Evolutionary conservation across 768 basidiomycete species (phyloP).

Genomic region (Lactarius tabidus): DNA sequence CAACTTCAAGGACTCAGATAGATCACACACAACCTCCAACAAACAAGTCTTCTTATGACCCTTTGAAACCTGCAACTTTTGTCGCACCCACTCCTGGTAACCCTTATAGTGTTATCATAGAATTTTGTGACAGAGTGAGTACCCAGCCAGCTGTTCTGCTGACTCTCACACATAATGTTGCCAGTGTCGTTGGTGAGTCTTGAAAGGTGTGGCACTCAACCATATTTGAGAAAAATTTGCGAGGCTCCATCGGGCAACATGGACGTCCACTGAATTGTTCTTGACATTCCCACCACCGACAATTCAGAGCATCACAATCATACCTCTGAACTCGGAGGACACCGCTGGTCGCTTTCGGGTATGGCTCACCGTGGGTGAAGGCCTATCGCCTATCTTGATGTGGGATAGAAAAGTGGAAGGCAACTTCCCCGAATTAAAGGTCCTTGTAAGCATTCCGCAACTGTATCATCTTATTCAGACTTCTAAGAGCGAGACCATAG

Average conservation of each 20-base stretch:
- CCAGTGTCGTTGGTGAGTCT: slow-evolving; percentile 73
- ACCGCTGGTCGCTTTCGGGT: slow-evolving; percentile 89
- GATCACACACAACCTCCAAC: slow-evolving; percentile 24
- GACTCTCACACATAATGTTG: slow-evolving; percentile 8
- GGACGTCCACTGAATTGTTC: slow-evolving; percentile 91
- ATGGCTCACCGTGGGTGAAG: slow-evolving; percentile 57
- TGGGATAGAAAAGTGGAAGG: slow-evolving; percentile 94
- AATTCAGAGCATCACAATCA: slow-evolving; percentile 60
- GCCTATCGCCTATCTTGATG: slow-evolving; percentile 44
- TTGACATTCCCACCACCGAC: slow-evolving; percentile 84
- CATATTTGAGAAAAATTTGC: not conserved
- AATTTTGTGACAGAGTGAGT: slow-evolving; percentile 89
- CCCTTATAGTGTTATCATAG: slow-evolving; percentile 68
- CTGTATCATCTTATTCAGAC: not conserved
- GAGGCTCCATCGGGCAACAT: slow-evolving; percentile 90
- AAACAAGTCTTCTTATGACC: slow-evolving; percentile 17
- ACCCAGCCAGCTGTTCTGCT: slow-evolving; percentile 6
- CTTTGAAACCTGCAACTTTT: slow-evolving; percentile 51
- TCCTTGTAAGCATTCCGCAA: slow-evolving; percentile 51
- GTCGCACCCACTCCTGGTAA: slow-evolving; percentile 46
- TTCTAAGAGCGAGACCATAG: slow-evolving; percentile 29
- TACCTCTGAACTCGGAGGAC: slow-evolving; percentile 75
- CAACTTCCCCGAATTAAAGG: slow-evolving; percentile 88
- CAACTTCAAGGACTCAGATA: slow-evolving; percentile 28
- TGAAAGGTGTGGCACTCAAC: not conserved